Base-by-base conservation (phyloP, 176 grass and related monocot genomes). In the Paspalum notatum region DNA sequence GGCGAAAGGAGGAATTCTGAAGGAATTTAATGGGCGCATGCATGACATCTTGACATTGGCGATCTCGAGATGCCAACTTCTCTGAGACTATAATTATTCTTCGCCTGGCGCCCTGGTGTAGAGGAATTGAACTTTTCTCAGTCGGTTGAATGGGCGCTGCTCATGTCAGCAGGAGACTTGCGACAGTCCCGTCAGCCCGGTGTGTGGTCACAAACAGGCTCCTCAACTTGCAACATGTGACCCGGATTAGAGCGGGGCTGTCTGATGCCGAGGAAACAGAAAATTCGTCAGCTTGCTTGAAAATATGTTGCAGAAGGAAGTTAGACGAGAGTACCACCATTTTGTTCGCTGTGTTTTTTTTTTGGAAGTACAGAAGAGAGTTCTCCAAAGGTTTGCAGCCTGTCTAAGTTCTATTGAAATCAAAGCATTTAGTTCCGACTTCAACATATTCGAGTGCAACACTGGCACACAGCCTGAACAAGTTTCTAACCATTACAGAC, bases 31-130 rank as follows among this genome's bases (percentile, higher is more conserved):
- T 70, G 66, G 38, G 40, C 47, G 59, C 21, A 18, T 80, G n/a
- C n/a, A n/a, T n/a, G 84, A 58, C 82, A 71, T 48, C 71, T 76
- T 89, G 77, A 75, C 78, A 77, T 76, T 76, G 66, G 65, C 71
- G 66, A 81, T 50, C 87, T 89, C 78, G 87, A 85, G 71, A 81
- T 89, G 82, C 57, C 62, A 81, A 84, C 81, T 84, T 62, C 65
- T 26, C 56, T 51, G 42, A 44, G 21, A 26, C 66, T 47, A 22
- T 26, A 48, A 71, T 69, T 85, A 73, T 42, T 61, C 71, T 45
- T 48, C 58, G 18, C 42, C 66, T 25, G 55, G 12, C 26, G 15
- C 32, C 32, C 32, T 50, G 38, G 21, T 65, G 77, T 62, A 65
- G 40, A 71, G 48, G 67, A 76, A 80, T 63, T 83, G 48, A 44